phyloP scores from a whole-genome alignment of 345 rosid species.

The Rhodamnia rubescens region DNA sequence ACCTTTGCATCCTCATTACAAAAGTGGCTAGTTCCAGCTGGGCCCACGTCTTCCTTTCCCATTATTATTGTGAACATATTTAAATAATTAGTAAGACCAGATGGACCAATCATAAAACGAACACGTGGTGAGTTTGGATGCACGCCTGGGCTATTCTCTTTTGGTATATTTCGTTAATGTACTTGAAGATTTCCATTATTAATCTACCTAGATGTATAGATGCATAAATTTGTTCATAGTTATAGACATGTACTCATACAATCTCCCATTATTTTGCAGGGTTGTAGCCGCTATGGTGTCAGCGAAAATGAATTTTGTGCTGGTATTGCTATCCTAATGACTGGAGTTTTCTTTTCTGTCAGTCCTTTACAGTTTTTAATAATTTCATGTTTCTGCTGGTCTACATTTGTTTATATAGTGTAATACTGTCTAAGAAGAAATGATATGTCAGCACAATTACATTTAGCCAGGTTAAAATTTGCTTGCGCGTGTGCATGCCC shows the following conservation, averaged over 20 bases:
- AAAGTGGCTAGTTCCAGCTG: background rate
- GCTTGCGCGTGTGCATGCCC: background rate
- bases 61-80: background rate
- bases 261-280: conserved; percentile 33
- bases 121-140: background rate
- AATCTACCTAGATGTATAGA: background rate
- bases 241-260: background rate
- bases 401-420: background rate
- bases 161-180: background rate
- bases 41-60: background rate
- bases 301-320: conserved; percentile 47
- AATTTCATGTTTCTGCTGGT: background rate
- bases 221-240: background rate
- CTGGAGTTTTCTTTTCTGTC: background rate
- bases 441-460: background rate
- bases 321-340: conserved; percentile 32
- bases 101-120: background rate
- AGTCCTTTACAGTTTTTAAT: background rate
- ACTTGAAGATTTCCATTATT: background rate
- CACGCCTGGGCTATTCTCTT: background rate
- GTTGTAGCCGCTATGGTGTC: conserved; percentile 56
- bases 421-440: background rate
- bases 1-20: background rate
- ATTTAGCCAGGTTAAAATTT: background rate
- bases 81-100: background rate